Evolutionary conservation across 2,329 filamentous ascomycete genomes (phyloP), one percentile per base, ranked within the genome.

Genomic region (Macrophomina phaseolina): DNA sequence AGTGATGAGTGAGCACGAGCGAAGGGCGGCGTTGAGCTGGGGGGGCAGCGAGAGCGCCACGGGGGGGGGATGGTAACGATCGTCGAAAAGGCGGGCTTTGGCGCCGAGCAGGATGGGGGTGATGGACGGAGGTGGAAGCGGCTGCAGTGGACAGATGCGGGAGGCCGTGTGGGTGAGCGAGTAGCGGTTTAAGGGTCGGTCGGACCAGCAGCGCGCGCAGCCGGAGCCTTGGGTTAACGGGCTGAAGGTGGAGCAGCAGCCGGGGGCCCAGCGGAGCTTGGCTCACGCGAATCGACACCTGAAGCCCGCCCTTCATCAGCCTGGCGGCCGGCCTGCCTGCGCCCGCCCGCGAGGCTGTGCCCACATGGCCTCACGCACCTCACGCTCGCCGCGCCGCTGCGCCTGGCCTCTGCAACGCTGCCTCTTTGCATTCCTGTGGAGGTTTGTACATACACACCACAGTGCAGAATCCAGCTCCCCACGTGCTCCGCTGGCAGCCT

Each of bases 101-200:
- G 58, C 58, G 52, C 45, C 51, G 18, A 18, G 40, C 49, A 52
- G 42, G 63, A 62, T 58, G 63, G 63, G 36, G 12, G 63, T 49
- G 51, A 28, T 65, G 63, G 42, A 48, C 51, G 52, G 51, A 40
- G 63, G 36, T 40, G 63, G 58, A 62, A 49, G 32, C 58, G 42
- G 58, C 58, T 49, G 58, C 58, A 62, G 56, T 48, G 16, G 58
- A 48, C 45, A 62, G 42, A 62, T 62, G 58, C 58, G 58, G 58
- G 58, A 62, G 58, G 58, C 58, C 56, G 30, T 49, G 58, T 62
- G 30, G 45, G 58, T 16, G 56, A 46, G 56, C 56, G 56, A 61
- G 58, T 62, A 62, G 58, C 58, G 52, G 52, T 36, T 61, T 61
- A 61, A 61, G 56, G 56, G 56, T 61, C 52, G 52, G 49, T 61